phyloP scores from a whole-genome alignment of 2,329 filamentous ascomycete genomes.

The Aspergillus sp. region DNA sequence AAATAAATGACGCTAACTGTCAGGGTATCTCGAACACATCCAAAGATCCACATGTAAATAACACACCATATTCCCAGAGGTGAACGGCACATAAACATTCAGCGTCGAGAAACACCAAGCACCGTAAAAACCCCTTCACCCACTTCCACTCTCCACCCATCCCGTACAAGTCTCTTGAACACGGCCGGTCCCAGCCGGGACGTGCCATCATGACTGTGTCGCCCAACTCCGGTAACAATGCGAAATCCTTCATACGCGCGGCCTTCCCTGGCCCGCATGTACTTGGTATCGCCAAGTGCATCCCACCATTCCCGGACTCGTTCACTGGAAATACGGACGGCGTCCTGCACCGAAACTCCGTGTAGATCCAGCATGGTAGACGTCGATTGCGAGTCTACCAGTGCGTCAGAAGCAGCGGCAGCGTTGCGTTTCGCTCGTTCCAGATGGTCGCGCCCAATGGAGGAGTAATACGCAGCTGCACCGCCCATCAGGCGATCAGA shows the following conservation, averaged over 20 bases:
- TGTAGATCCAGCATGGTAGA: slow-evolving; percentile 66
- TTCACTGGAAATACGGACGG: slow-evolving; percentile 66
- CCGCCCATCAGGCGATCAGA: slow-evolving; percentile 69
- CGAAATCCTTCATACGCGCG: slow-evolving; percentile 54
- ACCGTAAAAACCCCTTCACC: slow-evolving; percentile 65
- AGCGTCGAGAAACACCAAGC: slow-evolving; percentile 47
- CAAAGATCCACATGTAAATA: slow-evolving; percentile 1
- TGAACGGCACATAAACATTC: slow-evolving; percentile 1
- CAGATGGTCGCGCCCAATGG: slow-evolving; percentile 60
- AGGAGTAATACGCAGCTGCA: slow-evolving; percentile 68
- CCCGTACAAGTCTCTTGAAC: slow-evolving; percentile 63
- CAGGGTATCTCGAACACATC: slow-evolving; percentile 13
- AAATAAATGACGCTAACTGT: background rate
- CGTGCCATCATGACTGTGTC: slow-evolving; percentile 69
- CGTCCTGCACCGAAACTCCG: slow-evolving; percentile 73
- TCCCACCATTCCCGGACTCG: slow-evolving; percentile 71
- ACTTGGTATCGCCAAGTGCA: slow-evolving; percentile 58
- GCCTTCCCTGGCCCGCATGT: slow-evolving; percentile 38
- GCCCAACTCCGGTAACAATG: slow-evolving; percentile 74
- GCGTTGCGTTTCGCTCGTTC: slow-evolving; percentile 52
- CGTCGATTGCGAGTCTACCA: slow-evolving; percentile 63
- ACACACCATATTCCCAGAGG: background rate
- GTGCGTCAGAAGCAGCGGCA: slow-evolving; percentile 61
- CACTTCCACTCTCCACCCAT: slow-evolving; percentile 77
- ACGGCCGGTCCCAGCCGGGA: slow-evolving; percentile 74